Evolutionary conservation across 2,329 filamentous ascomycete genomes (phyloP).

Genomic region (Talaromyces islandicus): DNA sequence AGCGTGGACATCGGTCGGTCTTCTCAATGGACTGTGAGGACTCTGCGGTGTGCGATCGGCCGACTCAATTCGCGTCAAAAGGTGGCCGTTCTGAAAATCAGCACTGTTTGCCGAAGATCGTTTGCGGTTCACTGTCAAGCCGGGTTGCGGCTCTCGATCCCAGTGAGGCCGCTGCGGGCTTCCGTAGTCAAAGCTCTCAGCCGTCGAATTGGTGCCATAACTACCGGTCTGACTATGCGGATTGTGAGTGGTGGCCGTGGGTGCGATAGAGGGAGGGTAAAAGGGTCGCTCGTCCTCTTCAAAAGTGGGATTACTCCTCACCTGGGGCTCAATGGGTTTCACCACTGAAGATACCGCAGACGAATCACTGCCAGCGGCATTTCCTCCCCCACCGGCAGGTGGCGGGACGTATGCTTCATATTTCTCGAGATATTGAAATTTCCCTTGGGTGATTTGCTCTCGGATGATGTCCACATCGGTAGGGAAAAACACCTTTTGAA

Average conservation of each 20-base stretch:
- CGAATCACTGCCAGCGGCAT: conserved; percentile 27
- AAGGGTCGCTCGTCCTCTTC: conserved; percentile 89
- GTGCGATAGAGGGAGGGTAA: conserved; percentile 82
- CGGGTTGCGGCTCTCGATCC: conserved; percentile 42
- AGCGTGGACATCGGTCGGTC: conserved; percentile 26
- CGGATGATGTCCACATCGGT: conserved; percentile 93
- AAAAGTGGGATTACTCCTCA: conserved; percentile 58
- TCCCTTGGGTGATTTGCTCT: conserved; percentile 78
- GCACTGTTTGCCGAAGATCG: conserved; percentile 80
- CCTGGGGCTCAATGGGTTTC: conserved; percentile 50
- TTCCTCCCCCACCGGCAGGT: conserved; percentile 13
- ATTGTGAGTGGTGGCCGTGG: conserved; percentile 71
- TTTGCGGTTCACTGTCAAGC: conserved; percentile 77
- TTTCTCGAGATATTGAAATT: conserved; percentile 65
- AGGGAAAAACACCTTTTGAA: conserved; percentile 92
- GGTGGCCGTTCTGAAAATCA: conserved; percentile 86
- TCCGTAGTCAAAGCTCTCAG: conserved; percentile 45
- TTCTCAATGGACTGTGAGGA: conserved; percentile 28
- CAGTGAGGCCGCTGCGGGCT: conserved; percentile 50
- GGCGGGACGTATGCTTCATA: conserved; percentile 45
- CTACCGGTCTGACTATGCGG: conserved; percentile 82
- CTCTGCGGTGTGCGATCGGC: conserved; percentile 28
- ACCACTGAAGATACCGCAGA: conserved; percentile 34
- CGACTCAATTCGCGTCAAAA: conserved; percentile 78
- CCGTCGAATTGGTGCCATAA: conserved; percentile 81